These are phyloP conservation scores for Arthrocladium fulminans DNA, from an alignment of 2,329 filamentous ascomycete genomes.

Conservation along the genomic window DNA sequence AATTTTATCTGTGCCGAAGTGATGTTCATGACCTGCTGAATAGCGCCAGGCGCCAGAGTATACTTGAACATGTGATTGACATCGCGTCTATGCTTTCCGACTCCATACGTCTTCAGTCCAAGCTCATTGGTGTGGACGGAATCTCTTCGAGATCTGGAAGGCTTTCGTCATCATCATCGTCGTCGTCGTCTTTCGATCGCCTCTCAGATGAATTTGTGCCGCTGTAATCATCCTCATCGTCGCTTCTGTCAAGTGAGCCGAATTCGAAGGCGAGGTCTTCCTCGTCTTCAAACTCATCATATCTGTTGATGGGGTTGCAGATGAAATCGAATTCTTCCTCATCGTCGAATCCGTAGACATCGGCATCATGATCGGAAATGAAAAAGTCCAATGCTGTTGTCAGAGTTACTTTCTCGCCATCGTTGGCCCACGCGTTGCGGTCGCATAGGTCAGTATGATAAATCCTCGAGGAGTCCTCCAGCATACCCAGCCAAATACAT, in stretches of 20 bases:
- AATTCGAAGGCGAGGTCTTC: conserved; percentile 3
- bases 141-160: background rate
- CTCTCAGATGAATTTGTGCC: background rate
- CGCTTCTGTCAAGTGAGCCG: background rate
- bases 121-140: background rate
- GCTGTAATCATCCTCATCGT: background rate
- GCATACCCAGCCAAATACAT: conserved; percentile 15
- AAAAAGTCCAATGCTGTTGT: conserved; percentile 14
- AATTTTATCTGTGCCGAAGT: too few species aligned
- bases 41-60: too few species aligned
- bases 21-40: too few species aligned
- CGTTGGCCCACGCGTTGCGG: conserved; percentile 10
- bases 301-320: background rate
- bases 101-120: background rate
- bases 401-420: conserved; percentile 12
- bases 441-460: conserved; percentile 18
- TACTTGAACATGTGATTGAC: too few species aligned
- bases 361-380: conserved; percentile 13
- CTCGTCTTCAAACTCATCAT: background rate
- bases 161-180: background rate
- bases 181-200: background rate
- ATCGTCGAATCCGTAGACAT: background rate
- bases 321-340: background rate
- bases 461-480: conserved; percentile 17
- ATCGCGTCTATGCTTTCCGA: background rate